Evolutionary conservation across 768 basidiomycete species (phyloP).

Genomic region (Thelephora ganbajun): DNA sequence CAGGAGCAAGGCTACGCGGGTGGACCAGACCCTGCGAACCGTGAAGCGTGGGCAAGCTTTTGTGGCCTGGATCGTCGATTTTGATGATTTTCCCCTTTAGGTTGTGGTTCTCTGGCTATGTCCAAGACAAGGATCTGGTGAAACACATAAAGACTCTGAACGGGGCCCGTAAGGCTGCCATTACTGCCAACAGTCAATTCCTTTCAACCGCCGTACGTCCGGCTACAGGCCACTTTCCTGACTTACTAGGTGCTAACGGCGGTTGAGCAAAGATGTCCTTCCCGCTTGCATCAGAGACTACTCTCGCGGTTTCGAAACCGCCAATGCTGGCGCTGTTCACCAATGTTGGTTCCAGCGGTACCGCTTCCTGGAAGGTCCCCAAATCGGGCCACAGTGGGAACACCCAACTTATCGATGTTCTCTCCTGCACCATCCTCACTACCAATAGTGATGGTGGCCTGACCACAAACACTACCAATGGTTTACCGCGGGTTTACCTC

Average conservation of each 20-base stretch:
- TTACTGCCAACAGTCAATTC: slow-evolving; percentile 26
- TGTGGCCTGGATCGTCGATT: background rate
- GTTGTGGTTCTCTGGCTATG: slow-evolving; percentile 47
- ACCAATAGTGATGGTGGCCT: slow-evolving; percentile 29
- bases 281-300: slow-evolving; percentile 23
- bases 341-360: slow-evolving; percentile 31
- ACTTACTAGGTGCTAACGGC: background rate
- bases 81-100: slow-evolving; percentile 16
- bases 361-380: slow-evolving; percentile 28
- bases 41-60: slow-evolving; percentile 27
- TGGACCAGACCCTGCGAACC: slow-evolving; percentile 30
- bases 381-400: slow-evolving; percentile 24
- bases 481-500: slow-evolving; percentile 29
- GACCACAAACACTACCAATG: slow-evolving; percentile 22
- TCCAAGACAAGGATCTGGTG: slow-evolving; percentile 33
- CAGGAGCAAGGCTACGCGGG: slow-evolving; percentile 38
- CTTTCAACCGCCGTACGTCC: slow-evolving; percentile 31
- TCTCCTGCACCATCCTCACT: slow-evolving; percentile 29
- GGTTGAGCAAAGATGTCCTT: slow-evolving; percentile 27
- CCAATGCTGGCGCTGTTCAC: slow-evolving; percentile 44
- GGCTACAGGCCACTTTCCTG: background rate
- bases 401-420: slow-evolving; percentile 35
- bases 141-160: slow-evolving; percentile 35
- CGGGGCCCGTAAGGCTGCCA: slow-evolving; percentile 36
- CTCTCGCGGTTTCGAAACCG: slow-evolving; percentile 37